Evolutionary conservation across 2,329 filamentous ascomycete species (phyloP).

Genomic region (Phyllachora maydis): DNA sequence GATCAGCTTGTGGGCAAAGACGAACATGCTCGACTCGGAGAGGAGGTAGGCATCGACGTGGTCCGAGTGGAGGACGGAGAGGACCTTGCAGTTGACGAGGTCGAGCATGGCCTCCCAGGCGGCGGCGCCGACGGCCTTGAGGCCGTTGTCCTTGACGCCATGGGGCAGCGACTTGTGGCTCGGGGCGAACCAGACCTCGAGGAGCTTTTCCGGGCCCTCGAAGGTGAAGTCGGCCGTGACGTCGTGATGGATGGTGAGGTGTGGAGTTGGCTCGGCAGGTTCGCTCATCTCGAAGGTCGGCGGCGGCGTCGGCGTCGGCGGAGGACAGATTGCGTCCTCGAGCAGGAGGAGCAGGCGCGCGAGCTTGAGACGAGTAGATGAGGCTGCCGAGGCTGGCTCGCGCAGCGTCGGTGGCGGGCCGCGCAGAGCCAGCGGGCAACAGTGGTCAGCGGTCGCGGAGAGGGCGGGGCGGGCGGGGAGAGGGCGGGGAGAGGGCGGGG

Average conservation of each 20-base stretch:
- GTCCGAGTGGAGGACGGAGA: conserved; percentile 84
- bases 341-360: no score
- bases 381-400: no score
- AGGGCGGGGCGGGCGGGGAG: no score
- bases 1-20: conserved; percentile 98
- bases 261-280: conserved; percentile 63
- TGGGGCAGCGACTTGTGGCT: conserved; percentile 53
- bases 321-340: no score
- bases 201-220: conserved; percentile 77
- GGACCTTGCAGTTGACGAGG: conserved; percentile 93
- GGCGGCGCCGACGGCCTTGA: conserved; percentile 70
- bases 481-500: no score
- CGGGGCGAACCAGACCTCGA: conserved; percentile 95
- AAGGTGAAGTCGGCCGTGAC: conserved; percentile 58
- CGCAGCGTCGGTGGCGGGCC: no score
- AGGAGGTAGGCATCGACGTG: conserved; percentile 91
- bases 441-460: no score
- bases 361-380: no score
- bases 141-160: conserved; percentile 48
- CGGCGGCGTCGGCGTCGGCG: conserved; percentile 64
- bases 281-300: no score
- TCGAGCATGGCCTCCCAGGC: conserved; percentile 95
- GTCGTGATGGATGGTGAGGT: conserved; percentile 90
- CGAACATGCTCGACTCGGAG: conserved; percentile 99
- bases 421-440: no score